phyloP scores from a whole-genome alignment of 306 rosid genomes.

The Vicia faba region DNA sequence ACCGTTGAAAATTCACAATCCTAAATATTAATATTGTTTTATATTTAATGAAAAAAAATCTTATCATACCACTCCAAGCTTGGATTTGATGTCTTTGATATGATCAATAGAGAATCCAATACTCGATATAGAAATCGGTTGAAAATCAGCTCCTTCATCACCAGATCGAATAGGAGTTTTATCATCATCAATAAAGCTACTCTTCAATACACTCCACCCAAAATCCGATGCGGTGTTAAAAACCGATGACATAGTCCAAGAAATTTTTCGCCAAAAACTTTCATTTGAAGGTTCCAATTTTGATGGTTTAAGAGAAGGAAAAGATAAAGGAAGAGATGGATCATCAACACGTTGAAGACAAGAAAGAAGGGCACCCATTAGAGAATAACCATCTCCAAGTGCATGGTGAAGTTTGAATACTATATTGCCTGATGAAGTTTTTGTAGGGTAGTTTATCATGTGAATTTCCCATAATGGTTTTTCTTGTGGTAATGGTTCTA shows the following conservation, averaged over 20 bases:
- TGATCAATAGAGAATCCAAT: constrained; percentile 49
- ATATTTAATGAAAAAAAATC: too few species aligned
- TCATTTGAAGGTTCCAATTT: neutral
- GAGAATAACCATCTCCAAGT: constrained; percentile 69
- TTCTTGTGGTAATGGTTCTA: constrained; percentile 38
- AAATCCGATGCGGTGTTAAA: constrained; percentile 46
- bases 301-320: constrained; percentile 45
- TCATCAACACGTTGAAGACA: constrained; percentile 53
- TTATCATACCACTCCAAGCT: constrained; percentile 54
- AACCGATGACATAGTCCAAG: constrained; percentile 33
- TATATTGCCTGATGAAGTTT: constrained; percentile 35
- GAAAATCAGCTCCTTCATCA: constrained; percentile 37
- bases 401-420: constrained; percentile 64
- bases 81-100: constrained; percentile 54
- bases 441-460: constrained; percentile 53
- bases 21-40: too few species aligned
- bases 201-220: constrained; percentile 48
- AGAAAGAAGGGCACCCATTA: constrained; percentile 68
- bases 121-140: constrained; percentile 43
- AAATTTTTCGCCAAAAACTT: neutral
- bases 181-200: constrained; percentile 51
- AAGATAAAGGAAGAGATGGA: constrained; percentile 57
- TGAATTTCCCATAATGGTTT: constrained; percentile 66
- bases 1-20: too few species aligned
- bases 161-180: constrained; percentile 56